Percentiles rank a stretch among this genome's conserved stretches.
phyloP scores from a whole-genome alignment of 306 rosid genomes.

The Cicer chorassanicum region DNA sequence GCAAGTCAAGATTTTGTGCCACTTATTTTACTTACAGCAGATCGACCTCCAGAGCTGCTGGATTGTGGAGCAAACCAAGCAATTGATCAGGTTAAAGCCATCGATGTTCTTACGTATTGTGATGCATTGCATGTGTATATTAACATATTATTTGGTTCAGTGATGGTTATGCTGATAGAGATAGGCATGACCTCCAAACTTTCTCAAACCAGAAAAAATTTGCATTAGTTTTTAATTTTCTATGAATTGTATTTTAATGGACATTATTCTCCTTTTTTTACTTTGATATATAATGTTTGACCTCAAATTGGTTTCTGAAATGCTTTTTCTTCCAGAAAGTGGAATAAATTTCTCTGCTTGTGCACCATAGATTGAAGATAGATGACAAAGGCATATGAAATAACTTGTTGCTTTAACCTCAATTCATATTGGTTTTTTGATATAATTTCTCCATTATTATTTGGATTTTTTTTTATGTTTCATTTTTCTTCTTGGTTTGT shows the following conservation, averaged over 20 bases:
- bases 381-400: slow-evolving; percentile 5
- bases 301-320: slow-evolving; percentile 1
- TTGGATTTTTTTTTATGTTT: slow-evolving; percentile 12
- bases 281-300: slow-evolving; percentile 13
- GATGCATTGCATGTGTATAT: not conserved
- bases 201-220: slow-evolving; percentile 2
- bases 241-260: slow-evolving; percentile 6
- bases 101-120: slow-evolving; percentile 8
- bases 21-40: slow-evolving; percentile 89
- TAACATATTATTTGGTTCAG: slow-evolving; percentile 7
- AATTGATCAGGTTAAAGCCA: slow-evolving; percentile 73
- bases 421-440: not conserved
- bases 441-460: slow-evolving; percentile 2
- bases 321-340: slow-evolving; percentile 7
- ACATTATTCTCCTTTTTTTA: slow-evolving; percentile 6
- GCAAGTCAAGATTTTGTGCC: slow-evolving; percentile 95
- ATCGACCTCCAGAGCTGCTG: slow-evolving; percentile 88
- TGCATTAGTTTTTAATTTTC: not conserved
- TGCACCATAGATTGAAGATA: not conserved
- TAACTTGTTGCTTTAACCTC: slow-evolving; percentile 3
- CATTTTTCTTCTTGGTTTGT: slow-evolving; percentile 15
- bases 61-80: slow-evolving; percentile 92
- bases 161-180: slow-evolving; percentile 4
- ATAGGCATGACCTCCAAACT: not conserved
- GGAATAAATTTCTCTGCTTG: not conserved